Evolutionary conservation across 2,329 filamentous ascomycete genomes (phyloP), one percentile per base, ranked within the genome.

Genomic region (Sclerotinia nivalis): DNA sequence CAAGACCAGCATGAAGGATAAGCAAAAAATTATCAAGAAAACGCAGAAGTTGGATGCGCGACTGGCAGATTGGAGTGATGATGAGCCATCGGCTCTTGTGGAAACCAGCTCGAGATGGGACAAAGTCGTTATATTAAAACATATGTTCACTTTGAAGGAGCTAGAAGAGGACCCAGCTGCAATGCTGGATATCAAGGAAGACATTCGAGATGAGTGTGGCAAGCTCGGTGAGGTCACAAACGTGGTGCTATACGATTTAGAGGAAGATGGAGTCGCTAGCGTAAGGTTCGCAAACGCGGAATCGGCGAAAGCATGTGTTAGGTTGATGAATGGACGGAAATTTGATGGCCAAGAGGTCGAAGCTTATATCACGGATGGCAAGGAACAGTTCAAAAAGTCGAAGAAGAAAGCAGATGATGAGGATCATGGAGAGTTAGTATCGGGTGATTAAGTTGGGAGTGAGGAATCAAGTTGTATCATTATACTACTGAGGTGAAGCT

Each of bases 41-140:
- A 95, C 93, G 0, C 92, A 97, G 79, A 96, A 95, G 79, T 85
- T 98, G 75, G 93, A 95, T 76, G 95, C 93, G 62, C 94, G 95
- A 81, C 87, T 98, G 47, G 91, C 93, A 4, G 94, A 98, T 80
- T 99, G 96, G 96, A 92, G 93, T 77, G 95, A 97, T 77, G 94
- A 98, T 78, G 91, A 95, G 68, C 87, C 90, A 37, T 86, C 84
- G 1, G 80, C 83, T 34, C 76, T 88, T 34, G 84, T 85, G n/a
- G 84, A 88, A 55, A 85, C 84, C 12, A 85, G 80, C 72, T 84
- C 83, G 20, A 85, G 84, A 76, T 91, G 87, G 81, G 92, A 94
- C 76, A 96, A 94, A 79, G 84, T 92, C 22, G 94, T 97, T 40
- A 89, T 98, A 70, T 82, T 99, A 73, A 93, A 93, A 78, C 89